These are phyloP conservation scores for Trichomonascus vanleenenianus DNA, from an alignment of 805 yeast species.

Conservation along the genomic window DNA sequence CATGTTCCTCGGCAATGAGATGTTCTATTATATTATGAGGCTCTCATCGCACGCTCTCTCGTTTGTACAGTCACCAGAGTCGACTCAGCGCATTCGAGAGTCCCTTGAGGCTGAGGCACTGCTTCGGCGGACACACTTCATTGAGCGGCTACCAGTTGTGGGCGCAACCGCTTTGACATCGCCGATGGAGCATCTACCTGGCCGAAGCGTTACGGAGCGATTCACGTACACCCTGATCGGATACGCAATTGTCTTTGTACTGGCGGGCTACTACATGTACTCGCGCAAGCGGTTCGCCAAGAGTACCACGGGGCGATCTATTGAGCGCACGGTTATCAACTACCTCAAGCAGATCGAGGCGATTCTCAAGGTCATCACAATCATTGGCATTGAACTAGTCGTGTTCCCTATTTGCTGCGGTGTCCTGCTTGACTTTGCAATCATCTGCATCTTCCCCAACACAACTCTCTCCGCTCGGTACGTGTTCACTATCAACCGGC, in stretches of 20 bases:
- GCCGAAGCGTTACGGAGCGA: constrained; percentile 5
- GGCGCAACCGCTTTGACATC: background rate
- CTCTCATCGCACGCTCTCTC: too few species aligned
- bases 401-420: constrained; percentile 88
- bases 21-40: background rate
- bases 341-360: constrained; percentile 27
- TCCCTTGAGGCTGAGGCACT: background rate
- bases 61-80: too few species aligned
- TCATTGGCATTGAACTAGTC: constrained; percentile 74
- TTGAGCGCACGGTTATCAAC: constrained; percentile 12
- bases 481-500: constrained; percentile 12
- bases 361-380: constrained; percentile 64
- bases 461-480: constrained; percentile 6
- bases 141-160: background rate
- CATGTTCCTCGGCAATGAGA: background rate
- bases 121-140: background rate
- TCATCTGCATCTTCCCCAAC: constrained; percentile 50
- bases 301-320: constrained; percentile 1
- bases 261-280: constrained; percentile 3
- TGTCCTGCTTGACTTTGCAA: constrained; percentile 37
- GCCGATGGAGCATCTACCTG: constrained; percentile 1
- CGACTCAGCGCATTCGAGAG: too few species aligned
- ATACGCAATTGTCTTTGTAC: constrained; percentile 2
- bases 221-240: constrained; percentile 10
- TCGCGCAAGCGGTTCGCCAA: constrained; percentile 10